Conservation (phyloP, 441 rosid species). For the Erodium moschatum region DNA sequence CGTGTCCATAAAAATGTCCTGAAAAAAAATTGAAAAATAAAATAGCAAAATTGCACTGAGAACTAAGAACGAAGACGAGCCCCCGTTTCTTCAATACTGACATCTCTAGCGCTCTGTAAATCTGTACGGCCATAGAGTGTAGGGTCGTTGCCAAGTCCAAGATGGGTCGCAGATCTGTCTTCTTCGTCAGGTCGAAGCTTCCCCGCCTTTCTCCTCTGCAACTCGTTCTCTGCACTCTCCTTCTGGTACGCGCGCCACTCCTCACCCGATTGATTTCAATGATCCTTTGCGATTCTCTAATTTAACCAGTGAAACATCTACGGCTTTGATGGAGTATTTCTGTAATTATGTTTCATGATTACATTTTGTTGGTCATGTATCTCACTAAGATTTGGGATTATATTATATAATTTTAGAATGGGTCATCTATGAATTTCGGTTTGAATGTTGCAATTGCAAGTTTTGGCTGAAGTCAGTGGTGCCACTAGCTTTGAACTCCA, state of each 20-base stretch:
- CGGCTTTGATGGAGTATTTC: not conserved
- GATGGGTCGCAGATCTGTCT: constrained; percentile 9
- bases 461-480: constrained; percentile 5
- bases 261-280: constrained; percentile 3
- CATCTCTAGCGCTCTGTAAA: constrained; percentile 1
- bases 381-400: constrained; percentile 6
- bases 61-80: not conserved
- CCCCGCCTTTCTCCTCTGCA: constrained; percentile 5
- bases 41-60: not conserved
- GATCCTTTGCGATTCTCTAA: not conserved
- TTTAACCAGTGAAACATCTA: not conserved
- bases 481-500: not conserved
- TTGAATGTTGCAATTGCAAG: not conserved
- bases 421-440: not conserved
- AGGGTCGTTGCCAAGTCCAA: constrained; percentile 12
- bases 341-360: not conserved
- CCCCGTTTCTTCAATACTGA: not conserved
- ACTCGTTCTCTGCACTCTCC: constrained; percentile 1
- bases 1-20: not conserved
- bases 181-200: constrained; percentile 7
- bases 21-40: not conserved
- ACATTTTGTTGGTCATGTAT: not conserved
- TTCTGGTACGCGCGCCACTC: constrained; percentile 9
- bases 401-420: not conserved
- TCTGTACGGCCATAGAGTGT: not conserved